Evolutionary conservation across 176 grass and related monocot species (phyloP).

Genomic region (Pharus latifolius): DNA sequence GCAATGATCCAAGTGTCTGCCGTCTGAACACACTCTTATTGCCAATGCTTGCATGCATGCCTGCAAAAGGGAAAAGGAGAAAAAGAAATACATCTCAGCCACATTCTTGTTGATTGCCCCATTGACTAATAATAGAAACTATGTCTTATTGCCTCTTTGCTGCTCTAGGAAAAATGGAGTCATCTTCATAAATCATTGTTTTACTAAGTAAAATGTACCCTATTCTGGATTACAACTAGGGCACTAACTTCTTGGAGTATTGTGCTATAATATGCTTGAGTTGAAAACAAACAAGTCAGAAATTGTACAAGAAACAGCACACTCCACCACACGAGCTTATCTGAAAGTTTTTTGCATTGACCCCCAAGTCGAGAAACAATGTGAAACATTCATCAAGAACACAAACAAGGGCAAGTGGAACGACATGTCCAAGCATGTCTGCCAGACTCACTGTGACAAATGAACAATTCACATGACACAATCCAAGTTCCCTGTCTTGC

Average conservation of each 20-base stretch:
- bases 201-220: background rate
- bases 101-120: background rate
- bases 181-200: background rate
- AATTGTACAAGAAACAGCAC: background rate
- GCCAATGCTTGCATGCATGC: conserved; percentile 7
- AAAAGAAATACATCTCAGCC: background rate
- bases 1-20: background rate
- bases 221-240: background rate
- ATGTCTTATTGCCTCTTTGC: background rate
- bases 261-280: background rate
- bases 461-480: background rate
- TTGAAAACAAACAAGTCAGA: background rate
- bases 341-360: background rate
- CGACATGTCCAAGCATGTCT: conserved; percentile 1
- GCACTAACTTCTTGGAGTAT: background rate
- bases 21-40: conserved; percentile 1
- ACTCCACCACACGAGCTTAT: background rate
- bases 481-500: background rate
- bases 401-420: background rate
- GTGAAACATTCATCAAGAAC: background rate
- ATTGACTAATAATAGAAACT: background rate
- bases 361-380: background rate
- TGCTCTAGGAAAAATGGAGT: background rate
- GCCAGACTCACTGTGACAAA: background rate
- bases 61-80: background rate